These are phyloP conservation scores for Fusarium neocosmosporiellum DNA, from an alignment of 2,329 filamentous ascomycete species.

Conservation along the genomic window DNA sequence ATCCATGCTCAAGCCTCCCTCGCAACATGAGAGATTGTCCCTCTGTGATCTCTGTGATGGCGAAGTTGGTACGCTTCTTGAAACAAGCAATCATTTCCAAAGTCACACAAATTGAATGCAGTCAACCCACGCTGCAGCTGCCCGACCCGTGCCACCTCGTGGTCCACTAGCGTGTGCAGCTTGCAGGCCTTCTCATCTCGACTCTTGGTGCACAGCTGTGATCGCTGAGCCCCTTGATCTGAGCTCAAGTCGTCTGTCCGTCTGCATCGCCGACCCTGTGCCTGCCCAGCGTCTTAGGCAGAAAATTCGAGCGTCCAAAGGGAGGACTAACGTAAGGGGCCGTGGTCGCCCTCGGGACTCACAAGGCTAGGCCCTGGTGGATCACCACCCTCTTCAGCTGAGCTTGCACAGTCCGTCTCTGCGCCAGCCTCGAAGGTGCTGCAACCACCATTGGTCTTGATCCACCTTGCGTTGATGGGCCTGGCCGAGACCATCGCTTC, in stretches of 20 bases:
- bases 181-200: background rate
- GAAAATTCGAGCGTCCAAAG: background rate
- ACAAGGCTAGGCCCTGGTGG: background rate
- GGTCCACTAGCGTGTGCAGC: background rate
- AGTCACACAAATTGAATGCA: background rate
- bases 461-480: conserved; percentile 17
- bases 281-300: background rate
- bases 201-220: background rate
- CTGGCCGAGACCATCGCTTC: conserved; percentile 7
- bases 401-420: conserved; percentile 9
- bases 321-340: conserved; percentile 12
- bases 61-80: conserved; percentile 11
- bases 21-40: background rate
- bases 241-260: background rate
- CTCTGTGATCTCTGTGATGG: background rate
- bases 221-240: background rate
- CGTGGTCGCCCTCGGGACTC: background rate
- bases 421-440: conserved; percentile 10
- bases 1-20: conserved; percentile 2
- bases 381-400: conserved; percentile 33
- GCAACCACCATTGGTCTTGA: background rate
- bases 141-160: background rate
- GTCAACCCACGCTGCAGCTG: conserved; percentile 3
- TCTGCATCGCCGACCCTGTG: background rate
- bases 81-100: conserved; percentile 10